phyloP scores from a whole-genome alignment of 257 asterid species.

The Primulina huaijiensis region DNA sequence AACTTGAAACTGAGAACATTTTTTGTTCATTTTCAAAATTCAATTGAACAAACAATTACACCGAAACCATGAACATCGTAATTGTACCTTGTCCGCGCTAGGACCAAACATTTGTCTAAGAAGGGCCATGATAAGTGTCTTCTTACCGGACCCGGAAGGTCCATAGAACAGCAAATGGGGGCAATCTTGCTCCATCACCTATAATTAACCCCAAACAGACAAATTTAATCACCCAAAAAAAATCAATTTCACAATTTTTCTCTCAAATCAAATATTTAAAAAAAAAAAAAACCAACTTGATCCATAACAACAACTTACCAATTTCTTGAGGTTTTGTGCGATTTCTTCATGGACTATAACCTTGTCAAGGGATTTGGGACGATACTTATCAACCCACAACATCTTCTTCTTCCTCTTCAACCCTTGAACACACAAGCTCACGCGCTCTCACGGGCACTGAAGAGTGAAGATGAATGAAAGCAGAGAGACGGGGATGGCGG shows the following conservation, averaged over 20 bases:
- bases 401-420: slow-evolving; percentile 33
- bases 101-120: slow-evolving; percentile 90
- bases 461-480: neutral
- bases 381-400: slow-evolving; percentile 98
- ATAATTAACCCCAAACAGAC: slow-evolving; percentile 17
- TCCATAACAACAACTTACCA: slow-evolving; percentile 42
- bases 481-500: slow-evolving; percentile 31
- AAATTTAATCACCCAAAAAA: neutral
- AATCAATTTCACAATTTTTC: slow-evolving; percentile 9
- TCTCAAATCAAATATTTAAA: neutral
- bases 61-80: neutral
- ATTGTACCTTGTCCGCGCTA: slow-evolving; percentile 78
- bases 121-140: slow-evolving; percentile 97
- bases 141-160: slow-evolving; percentile 94
- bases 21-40: neutral
- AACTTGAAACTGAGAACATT: neutral
- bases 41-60: neutral
- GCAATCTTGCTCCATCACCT: slow-evolving; percentile 94
- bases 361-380: slow-evolving; percentile 93
- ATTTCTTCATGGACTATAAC: slow-evolving; percentile 72
- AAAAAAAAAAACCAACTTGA: neutral
- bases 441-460: neutral
- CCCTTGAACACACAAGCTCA: neutral
- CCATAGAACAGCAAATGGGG: slow-evolving; percentile 94
- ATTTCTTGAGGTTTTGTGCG: slow-evolving; percentile 83